These are phyloP conservation scores for Claviceps sp. DNA, from an alignment of 2,329 filamentous ascomycete genomes.

Conservation along the genomic window DNA sequence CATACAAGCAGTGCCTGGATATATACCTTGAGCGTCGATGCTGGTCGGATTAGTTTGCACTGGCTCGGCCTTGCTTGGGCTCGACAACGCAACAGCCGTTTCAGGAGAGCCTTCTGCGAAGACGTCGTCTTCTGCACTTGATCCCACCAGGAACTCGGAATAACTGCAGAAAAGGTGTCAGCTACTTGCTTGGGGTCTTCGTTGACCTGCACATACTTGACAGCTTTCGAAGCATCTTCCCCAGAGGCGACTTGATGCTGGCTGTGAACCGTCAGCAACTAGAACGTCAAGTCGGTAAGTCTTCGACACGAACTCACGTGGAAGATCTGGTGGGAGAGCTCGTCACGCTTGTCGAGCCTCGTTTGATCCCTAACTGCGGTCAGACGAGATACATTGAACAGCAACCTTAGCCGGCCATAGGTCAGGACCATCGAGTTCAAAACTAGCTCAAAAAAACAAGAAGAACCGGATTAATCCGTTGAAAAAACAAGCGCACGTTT, in stretches of 20 bases:
- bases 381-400: not conserved
- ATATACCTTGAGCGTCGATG: conserved; percentile 37
- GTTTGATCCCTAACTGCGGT: conserved; percentile 1
- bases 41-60: conserved; percentile 4
- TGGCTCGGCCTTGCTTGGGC: not conserved
- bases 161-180: not conserved
- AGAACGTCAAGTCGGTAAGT: not conserved
- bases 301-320: not conserved
- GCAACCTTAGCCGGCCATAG: not conserved
- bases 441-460: not conserved
- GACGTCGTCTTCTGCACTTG: conserved; percentile 10
- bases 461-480: not conserved
- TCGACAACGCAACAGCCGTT: not conserved
- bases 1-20: conserved; percentile 43
- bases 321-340: conserved; percentile 1
- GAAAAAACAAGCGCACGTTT: not conserved
- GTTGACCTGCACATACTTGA: conserved; percentile 2
- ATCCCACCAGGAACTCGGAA: conserved; percentile 8
- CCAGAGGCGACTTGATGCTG: conserved; percentile 5
- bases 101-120: conserved; percentile 6
- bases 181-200: not conserved
- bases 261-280: conserved; percentile 1
- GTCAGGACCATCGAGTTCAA: no score
- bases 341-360: conserved; percentile 1
- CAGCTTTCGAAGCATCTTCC: conserved; percentile 3